Evolutionary conservation across 1,284 basidiomycete genomes (phyloP), one percentile per base, ranked within the genome.

Genomic region (Cryptococcus sp.): DNA sequence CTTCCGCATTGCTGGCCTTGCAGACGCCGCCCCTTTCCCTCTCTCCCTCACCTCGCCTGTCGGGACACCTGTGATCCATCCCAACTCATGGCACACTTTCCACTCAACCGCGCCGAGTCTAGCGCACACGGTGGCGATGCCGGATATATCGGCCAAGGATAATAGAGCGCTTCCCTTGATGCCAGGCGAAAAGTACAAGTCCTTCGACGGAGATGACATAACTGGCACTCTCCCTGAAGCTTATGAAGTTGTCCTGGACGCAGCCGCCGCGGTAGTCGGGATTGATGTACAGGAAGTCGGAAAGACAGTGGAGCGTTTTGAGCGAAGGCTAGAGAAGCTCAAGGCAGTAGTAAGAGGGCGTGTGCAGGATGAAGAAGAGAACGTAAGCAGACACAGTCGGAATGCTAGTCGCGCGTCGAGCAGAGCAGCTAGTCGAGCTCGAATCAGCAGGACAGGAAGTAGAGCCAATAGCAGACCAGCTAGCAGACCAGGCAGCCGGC

Each of bases 141-240:
- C 29, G 13, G 29, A 34, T 13, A 10, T 13, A 10, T 29, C 20
- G 19, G 20, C 46, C 11, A 37, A 45, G 13, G 53, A 54, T 29
- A 66, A 64, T 39, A 55, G 59, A 25, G 41, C 59, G 13, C 64
- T 74, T 5, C 73, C 71, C 0, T 64, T 71, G 11, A 62, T 71
- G 59, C 72, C 74, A 1, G 75, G 72, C 29, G 73, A 75, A 45
- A 59, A 58, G 15, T 25, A 69, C 37, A 49, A 49, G 13, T 62
- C 62, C 10, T 77, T 66, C 58, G 58, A 68, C 25, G 50, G 69
- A 0, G 46, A 52, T 23, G 70, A 74, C 51, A 29, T 63, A 0
- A 59, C 61, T 0, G 68, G 67, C 13, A 58, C 61, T 6, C 61
- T 75, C n/a, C 73, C 74, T 8, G 26, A 17, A 13, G 41, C 57